Conservation (phyloP, 768 basidiomycete genomes). For the Auriscalpium vulgare region DNA sequence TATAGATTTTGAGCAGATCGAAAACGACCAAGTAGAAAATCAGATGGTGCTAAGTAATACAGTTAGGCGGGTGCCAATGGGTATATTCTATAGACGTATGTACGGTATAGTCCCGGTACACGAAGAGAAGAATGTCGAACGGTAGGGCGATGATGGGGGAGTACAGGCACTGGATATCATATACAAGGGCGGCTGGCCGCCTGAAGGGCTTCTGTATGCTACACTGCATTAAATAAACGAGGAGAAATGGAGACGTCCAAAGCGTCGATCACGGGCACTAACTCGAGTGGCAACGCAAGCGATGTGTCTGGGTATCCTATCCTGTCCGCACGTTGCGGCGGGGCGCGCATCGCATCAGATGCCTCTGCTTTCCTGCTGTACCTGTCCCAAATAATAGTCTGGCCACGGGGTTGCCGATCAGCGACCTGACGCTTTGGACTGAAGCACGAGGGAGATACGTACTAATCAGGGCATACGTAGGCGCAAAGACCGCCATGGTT, state of each 20-base stretch:
- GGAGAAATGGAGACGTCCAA: not conserved
- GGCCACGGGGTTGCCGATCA: not conserved
- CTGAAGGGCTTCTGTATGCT: too few relatives aligned
- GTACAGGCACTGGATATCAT: not conserved
- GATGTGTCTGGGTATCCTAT: not conserved
- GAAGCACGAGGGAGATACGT: not conserved
- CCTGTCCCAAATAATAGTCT: conserved; percentile 9
- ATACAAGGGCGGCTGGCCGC: not conserved
- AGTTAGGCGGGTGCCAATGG: too few relatives aligned
- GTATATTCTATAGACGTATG: too few relatives aligned
- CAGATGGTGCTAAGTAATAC: too few relatives aligned
- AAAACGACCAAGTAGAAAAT: too few relatives aligned
- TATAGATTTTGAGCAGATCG: too few relatives aligned
- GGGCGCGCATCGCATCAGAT: not conserved
- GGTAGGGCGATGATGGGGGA: not conserved
- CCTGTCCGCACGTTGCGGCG: not conserved
- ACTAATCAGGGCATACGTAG: conserved; percentile 8
- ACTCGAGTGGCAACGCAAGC: not conserved
- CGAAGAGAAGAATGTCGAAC: too few relatives aligned
- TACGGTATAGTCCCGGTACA: too few relatives aligned
- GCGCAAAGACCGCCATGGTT: conserved; percentile 4
- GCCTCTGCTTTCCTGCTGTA: conserved; percentile 8
- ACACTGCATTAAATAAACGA: not conserved
- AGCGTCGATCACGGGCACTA: not conserved
- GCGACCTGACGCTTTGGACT: not conserved